Evolutionary conservation across 768 basidiomycete genomes (phyloP), one percentile per base, ranked within the genome.

Genomic region (Pleurotus tuber-regium): DNA sequence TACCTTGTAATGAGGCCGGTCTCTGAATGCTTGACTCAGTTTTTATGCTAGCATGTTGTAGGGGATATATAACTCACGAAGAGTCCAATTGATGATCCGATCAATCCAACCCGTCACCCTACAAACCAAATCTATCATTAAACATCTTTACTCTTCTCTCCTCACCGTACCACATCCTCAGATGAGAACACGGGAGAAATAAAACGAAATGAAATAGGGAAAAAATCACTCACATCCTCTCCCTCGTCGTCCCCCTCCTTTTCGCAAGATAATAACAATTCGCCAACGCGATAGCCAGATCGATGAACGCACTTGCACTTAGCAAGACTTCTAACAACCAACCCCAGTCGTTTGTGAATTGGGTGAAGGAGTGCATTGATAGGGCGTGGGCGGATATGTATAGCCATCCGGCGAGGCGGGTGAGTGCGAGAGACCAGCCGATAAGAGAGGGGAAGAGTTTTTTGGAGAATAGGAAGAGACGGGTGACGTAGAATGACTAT

Each of bases 1-100:
- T 42, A 48, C 46, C 46, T 48, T 30, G 46, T 48, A 14, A 48
- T 48, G 14, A 48, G 31, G 16, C 46, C 46, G 16, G 46, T 48
- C 21, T 48, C 46, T 48, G 31, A 14, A 30, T 11, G 8, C n/a
- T 12, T 9, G n/a, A n/a, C n/a, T n/a, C n/a, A n/a, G n/a, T n/a
- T n/a, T n/a, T n/a, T n/a, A n/a, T n/a, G n/a, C n/a, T n/a, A n/a
- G 21, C 0, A 38, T 16, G n/a, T 38, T 38, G 14, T 10, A 11
- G 35, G 7, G 35, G 35, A n/a, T 7, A 24, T 11, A 30, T n/a
- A 8, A 23, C 46, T 48, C 23, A 48, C 46, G 29, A 21, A 48
- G n/a, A 33, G 46, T 48, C 29, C 31, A 48, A 12, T 12, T 31
- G 7, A 48, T 48, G 21, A 48, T 48, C 4, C 21, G 12, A 35